Conservation (phyloP, 345 rosid genomes). For the Salix suchowensis region DNA sequence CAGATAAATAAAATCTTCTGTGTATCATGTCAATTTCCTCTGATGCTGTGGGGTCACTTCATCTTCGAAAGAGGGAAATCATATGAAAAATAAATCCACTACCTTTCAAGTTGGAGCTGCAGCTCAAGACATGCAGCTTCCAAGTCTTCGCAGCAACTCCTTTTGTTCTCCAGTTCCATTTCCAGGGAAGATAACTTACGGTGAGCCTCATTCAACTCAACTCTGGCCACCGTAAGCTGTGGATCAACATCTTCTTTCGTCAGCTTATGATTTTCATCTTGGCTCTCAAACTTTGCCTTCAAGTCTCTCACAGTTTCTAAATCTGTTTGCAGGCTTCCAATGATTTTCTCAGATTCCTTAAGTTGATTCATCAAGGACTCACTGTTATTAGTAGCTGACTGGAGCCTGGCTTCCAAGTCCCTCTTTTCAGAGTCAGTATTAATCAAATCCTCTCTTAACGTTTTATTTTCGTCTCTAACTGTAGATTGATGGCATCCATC, state of each 20-base stretch:
- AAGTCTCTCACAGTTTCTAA: constrained; percentile 32
- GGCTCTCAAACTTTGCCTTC: constrained; percentile 30
- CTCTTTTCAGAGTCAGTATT: constrained; percentile 28
- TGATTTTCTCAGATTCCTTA: constrained; percentile 38
- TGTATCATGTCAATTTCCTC: background rate
- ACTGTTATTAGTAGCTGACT: constrained; percentile 26
- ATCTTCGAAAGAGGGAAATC: background rate
- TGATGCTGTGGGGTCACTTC: background rate
- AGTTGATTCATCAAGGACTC: constrained; percentile 29
- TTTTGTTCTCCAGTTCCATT: constrained; percentile 41
- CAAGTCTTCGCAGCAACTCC: constrained; percentile 41
- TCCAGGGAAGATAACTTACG: constrained; percentile 34
- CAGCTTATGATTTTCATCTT: constrained; percentile 32
- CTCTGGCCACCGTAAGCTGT: constrained; percentile 31
- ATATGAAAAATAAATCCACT: background rate
- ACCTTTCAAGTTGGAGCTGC: constrained; percentile 55
- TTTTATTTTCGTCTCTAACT: constrained; percentile 35
- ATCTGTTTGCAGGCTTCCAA: constrained; percentile 35
- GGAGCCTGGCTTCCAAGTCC: constrained; percentile 23
- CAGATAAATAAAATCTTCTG: background rate
- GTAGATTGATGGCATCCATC: constrained; percentile 21
- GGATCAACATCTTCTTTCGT: constrained; percentile 35
- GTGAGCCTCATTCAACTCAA: constrained; percentile 33
- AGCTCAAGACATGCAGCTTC: constrained; percentile 44
- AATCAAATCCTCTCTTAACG: constrained; percentile 19